Percentiles rank a stretch among this genome's conserved stretches.
phyloP scores from a whole-genome alignment of 495 filamentous ascomycete genomes.

The Aspergillus taichungensis region DNA sequence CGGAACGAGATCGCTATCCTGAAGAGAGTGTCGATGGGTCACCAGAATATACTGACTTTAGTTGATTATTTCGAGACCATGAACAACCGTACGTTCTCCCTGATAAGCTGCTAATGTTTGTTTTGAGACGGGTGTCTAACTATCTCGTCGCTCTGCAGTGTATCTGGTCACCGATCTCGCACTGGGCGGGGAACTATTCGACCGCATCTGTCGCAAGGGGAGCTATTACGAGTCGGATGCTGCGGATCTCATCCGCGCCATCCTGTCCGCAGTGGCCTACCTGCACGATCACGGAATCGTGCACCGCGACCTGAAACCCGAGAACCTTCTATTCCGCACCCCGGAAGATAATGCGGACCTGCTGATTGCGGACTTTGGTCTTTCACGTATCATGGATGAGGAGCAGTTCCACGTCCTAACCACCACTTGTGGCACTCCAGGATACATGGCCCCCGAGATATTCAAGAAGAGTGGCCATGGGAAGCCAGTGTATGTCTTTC shows the following conservation, averaged over 20 bases:
- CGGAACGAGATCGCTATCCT: constrained; percentile 97
- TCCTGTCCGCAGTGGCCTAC: constrained; percentile 94
- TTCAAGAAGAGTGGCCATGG: constrained; percentile 74
- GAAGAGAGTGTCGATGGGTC: constrained; percentile 94
- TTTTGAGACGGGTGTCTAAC: neutral
- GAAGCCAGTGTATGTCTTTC: constrained; percentile 58
- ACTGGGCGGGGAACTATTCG: constrained; percentile 92
- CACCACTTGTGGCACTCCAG: constrained; percentile 94
- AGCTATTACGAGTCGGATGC: constrained; percentile 97
- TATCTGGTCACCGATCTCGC: constrained; percentile 97
- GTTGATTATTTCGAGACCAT: constrained; percentile 99
- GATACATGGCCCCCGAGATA: constrained; percentile 88
- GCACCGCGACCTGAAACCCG: constrained; percentile 66
- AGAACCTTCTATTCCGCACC: constrained; percentile 47
- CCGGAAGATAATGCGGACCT: constrained; percentile 54
- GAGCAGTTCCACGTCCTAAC: constrained; percentile 97
- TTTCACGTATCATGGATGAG: constrained; percentile 96
- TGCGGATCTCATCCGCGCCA: constrained; percentile 88
- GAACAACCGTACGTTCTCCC: constrained; percentile 67
- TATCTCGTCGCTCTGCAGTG: constrained; percentile 36
- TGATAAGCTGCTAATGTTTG: neutral
- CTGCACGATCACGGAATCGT: constrained; percentile 98
- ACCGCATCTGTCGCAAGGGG: constrained; percentile 96
- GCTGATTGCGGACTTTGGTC: constrained; percentile 94
- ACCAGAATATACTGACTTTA: constrained; percentile 93